Percentiles rank a stretch among this genome's conserved stretches.
These are phyloP conservation scores for Trametes villosa DNA, from an alignment of 768 basidiomycete species.

Conservation along the genomic window DNA sequence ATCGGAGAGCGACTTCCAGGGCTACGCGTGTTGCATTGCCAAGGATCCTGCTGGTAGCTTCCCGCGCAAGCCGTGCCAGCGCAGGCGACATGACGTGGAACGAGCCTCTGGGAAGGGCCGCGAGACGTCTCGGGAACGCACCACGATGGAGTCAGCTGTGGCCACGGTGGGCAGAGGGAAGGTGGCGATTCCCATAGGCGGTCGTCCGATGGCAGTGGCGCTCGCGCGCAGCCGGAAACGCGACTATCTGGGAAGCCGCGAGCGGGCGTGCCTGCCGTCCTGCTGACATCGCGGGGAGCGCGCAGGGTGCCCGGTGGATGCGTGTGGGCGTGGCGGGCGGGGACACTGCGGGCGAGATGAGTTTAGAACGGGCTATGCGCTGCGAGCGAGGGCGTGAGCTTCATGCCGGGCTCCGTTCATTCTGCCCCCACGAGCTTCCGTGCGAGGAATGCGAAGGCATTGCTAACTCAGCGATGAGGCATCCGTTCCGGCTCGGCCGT, in stretches of 20 bases:
- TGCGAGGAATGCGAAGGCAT: conserved; percentile 2
- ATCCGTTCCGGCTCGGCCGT: conserved; percentile 8
- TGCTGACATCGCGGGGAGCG: conserved; percentile 15
- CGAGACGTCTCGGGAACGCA: conserved; percentile 14
- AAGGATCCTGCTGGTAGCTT: background rate
- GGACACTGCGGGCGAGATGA: conserved; percentile 3
- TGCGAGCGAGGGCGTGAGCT: conserved; percentile 7
- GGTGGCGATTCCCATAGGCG: conserved; percentile 18
- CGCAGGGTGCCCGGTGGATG: conserved; percentile 9
- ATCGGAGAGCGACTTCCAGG: background rate
- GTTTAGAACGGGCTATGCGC: conserved; percentile 15
- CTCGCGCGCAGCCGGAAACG: conserved; percentile 15
- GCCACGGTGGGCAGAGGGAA: conserved; percentile 20
- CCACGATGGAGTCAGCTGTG: conserved; percentile 24
- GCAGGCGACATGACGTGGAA: conserved; percentile 18
- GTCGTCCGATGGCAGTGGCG: conserved; percentile 1
- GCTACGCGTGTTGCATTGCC: background rate
- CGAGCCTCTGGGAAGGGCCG: background rate
- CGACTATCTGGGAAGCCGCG: conserved; percentile 19
- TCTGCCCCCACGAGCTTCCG: background rate
- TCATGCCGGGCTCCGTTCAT: conserved; percentile 16
- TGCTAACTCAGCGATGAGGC: background rate
- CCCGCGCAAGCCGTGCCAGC: background rate
- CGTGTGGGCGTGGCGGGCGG: conserved; percentile 11
- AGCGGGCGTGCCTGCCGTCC: conserved; percentile 5